These are phyloP conservation scores for Geoglossum glabrum DNA, from an alignment of 495 filamentous ascomycete genomes.

Conservation along the genomic window DNA sequence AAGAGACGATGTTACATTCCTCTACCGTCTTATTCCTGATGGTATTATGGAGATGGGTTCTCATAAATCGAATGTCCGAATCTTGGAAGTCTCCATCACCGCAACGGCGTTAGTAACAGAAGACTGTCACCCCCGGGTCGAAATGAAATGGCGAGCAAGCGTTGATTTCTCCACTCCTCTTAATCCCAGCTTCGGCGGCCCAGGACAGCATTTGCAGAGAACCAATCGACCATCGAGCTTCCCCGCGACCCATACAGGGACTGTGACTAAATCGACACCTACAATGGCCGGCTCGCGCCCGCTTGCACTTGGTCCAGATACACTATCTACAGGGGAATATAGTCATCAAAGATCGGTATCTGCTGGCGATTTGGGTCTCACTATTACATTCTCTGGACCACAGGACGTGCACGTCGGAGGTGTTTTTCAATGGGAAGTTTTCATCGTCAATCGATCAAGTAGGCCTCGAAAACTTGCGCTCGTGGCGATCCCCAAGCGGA, in stretches of 20 bases:
- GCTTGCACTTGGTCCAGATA: slow-evolving; percentile 17
- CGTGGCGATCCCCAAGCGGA: slow-evolving; percentile 58
- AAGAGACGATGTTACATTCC: slow-evolving; percentile 65
- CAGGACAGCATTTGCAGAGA: slow-evolving; percentile 31
- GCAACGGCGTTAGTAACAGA: slow-evolving; percentile 43
- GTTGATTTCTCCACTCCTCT: slow-evolving; percentile 63
- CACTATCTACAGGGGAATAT: slow-evolving; percentile 30
- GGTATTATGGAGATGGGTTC: slow-evolving; percentile 28
- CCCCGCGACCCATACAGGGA: slow-evolving; percentile 17
- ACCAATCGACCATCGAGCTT: slow-evolving; percentile 35
- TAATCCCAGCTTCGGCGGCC: slow-evolving; percentile 41
- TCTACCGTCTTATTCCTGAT: slow-evolving; percentile 56
- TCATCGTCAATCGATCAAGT: slow-evolving; percentile 65
- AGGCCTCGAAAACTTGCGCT: slow-evolving; percentile 58
- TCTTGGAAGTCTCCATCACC: slow-evolving; percentile 41
- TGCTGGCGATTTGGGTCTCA: slow-evolving; percentile 44
- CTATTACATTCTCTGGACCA: slow-evolving; percentile 53
- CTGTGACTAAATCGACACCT: slow-evolving; percentile 25
- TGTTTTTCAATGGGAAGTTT: slow-evolving; percentile 68
- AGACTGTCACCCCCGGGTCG: slow-evolving; percentile 48
- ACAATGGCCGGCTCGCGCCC: slow-evolving; percentile 6
- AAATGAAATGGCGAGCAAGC: slow-evolving; percentile 62
- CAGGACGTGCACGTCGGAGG: slow-evolving; percentile 43
- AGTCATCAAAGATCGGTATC: slow-evolving; percentile 27
- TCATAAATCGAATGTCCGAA: slow-evolving; percentile 22